These are phyloP conservation scores for Blepharisma japonicum DNA, from an alignment of 73 alveolate species.

Conservation along the genomic window DNA sequence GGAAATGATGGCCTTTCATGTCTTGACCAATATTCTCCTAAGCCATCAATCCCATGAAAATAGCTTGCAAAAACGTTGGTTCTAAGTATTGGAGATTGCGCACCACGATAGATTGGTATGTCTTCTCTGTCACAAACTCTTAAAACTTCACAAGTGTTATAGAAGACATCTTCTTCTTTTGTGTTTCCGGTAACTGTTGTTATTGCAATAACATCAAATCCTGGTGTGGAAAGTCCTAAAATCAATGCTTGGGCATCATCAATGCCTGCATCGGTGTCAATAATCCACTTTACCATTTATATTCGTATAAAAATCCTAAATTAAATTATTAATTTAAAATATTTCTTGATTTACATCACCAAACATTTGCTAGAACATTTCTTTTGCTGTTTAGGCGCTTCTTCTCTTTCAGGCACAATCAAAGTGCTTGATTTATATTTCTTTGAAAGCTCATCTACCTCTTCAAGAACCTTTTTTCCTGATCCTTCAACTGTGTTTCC, in stretches of 20 bases:
- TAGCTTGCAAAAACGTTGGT: background rate
- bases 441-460: slow-evolving; percentile 24
- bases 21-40: background rate
- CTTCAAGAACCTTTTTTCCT: slow-evolving; percentile 16
- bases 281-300: slow-evolving; percentile 39
- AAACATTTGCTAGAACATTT: slow-evolving; percentile 26
- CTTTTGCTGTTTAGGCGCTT: background rate
- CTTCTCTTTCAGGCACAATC: background rate
- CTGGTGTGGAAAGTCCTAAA: slow-evolving; percentile 40
- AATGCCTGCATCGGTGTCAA: slow-evolving; percentile 74
- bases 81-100: slow-evolving; percentile 32
- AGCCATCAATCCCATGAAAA: slow-evolving; percentile 6
- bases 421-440: slow-evolving; percentile 10
- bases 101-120: slow-evolving; percentile 45
- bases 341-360: background rate
- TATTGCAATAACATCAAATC: slow-evolving; percentile 52
- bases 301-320: background rate
- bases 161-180: slow-evolving; percentile 59
- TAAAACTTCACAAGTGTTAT: slow-evolving; percentile 42
- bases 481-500: background rate
- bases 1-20: background rate
- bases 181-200: slow-evolving; percentile 76
- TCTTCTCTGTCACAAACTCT: slow-evolving; percentile 23
- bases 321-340: too few species aligned
- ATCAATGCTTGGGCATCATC: slow-evolving; percentile 75